Percentiles rank a stretch among this genome's conserved stretches.
Conservation (phyloP, 176 grass and related monocot species). For the Zoysia japonica region DNA sequence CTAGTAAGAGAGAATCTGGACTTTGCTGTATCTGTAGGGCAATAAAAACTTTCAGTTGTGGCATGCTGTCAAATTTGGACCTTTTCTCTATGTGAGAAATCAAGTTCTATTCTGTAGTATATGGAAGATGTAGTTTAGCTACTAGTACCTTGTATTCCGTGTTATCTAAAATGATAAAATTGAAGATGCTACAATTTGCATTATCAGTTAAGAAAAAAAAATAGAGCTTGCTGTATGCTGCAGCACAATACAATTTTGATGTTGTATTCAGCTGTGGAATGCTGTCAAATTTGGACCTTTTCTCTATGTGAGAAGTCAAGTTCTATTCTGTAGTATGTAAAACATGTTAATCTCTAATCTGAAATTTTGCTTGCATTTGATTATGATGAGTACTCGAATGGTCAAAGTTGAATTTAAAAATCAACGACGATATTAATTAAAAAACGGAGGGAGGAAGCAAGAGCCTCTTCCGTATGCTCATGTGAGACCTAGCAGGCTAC, state of each 20-base stretch:
- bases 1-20: no score
- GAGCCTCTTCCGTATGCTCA: conserved; percentile 14
- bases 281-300: neutral
- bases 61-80: neutral
- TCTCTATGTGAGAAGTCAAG: neutral
- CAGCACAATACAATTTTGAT: no score
- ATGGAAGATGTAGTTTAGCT: neutral
- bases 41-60: neutral
- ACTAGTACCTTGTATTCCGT: no score
- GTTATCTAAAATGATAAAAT: no score
- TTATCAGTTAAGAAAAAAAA: no score
- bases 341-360: neutral
- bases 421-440: no score
- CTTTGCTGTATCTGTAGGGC: no score
- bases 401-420: no score
- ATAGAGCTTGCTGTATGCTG: no score
- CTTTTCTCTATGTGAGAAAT: neutral
- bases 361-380: conserved; percentile 4
- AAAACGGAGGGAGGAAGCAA: neutral
- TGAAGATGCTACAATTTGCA: no score
- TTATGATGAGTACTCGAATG: conserved; percentile 1
- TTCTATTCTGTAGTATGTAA: neutral
- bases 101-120: neutral
- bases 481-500: conserved; percentile 35
- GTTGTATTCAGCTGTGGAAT: neutral